These are phyloP conservation scores for Fraxinus sp. DNA, from an alignment of 305 asterid genomes.

Conservation along the genomic window DNA sequence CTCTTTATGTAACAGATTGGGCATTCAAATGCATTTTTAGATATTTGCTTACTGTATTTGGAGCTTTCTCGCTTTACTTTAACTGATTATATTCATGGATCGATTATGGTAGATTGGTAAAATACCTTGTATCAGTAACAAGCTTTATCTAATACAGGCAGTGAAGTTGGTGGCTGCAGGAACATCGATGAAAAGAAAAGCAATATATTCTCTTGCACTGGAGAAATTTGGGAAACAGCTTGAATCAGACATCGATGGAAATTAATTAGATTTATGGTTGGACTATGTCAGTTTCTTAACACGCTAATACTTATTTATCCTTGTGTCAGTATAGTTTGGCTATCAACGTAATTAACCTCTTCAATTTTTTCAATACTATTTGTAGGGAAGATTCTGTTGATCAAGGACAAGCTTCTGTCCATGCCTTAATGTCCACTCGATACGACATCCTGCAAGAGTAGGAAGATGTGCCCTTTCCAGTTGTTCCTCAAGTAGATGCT, in stretches of 20 bases:
- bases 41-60: neutral
- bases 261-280: conserved; percentile 11
- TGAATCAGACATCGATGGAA: conserved; percentile 32
- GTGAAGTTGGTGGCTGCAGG: conserved; percentile 76
- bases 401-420: neutral
- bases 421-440: neutral
- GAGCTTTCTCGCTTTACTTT: conserved; percentile 1
- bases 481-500: neutral
- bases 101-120: neutral
- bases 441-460: neutral
- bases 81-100: neutral
- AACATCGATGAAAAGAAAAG: conserved; percentile 64
- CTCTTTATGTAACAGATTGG: conserved; percentile 18
- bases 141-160: conserved; percentile 50
- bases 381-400: neutral
- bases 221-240: conserved; percentile 57
- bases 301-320: neutral
- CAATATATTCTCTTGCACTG: conserved; percentile 62
- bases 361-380: neutral
- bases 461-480: neutral
- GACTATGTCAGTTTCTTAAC: neutral
- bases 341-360: neutral
- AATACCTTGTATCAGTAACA: neutral
- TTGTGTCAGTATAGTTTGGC: neutral
- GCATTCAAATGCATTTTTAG: conserved; percentile 1